Percentiles rank a stretch among this genome's conserved stretches.
These are phyloP conservation scores for Puccinia triticina DNA, from an alignment of 1,284 basidiomycete species.

Conservation along the genomic window DNA sequence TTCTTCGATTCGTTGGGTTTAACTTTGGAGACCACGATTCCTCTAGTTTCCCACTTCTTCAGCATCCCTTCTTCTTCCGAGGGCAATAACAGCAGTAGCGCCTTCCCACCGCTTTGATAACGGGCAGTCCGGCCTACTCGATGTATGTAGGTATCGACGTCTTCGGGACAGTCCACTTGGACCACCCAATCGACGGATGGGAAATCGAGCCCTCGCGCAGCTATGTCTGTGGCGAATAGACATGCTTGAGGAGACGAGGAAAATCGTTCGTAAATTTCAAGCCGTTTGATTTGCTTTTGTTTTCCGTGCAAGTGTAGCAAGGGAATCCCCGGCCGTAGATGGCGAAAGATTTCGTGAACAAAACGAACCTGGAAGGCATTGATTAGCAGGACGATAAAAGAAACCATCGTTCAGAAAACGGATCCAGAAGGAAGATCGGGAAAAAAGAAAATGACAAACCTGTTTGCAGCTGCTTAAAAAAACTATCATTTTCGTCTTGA, in stretches of 20 bases:
- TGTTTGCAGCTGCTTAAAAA: slow-evolving; percentile 96
- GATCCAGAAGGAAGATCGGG: neutral
- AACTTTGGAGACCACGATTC: slow-evolving; percentile 77
- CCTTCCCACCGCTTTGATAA: slow-evolving; percentile 87
- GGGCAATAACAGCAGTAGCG: slow-evolving; percentile 78
- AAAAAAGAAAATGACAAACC: slow-evolving; percentile 57
- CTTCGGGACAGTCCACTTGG: slow-evolving; percentile 95
- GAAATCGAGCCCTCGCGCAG: slow-evolving; percentile 94
- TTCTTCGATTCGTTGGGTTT: slow-evolving; percentile 89
- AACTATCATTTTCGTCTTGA: slow-evolving; percentile 87
- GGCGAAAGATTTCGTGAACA: slow-evolving; percentile 93
- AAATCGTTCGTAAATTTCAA: slow-evolving; percentile 81
- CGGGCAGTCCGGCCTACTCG: slow-evolving; percentile 93
- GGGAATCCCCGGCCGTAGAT: slow-evolving; percentile 88
- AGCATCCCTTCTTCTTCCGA: slow-evolving; percentile 91
- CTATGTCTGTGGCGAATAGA: slow-evolving; percentile 94
- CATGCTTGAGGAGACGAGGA: slow-evolving; percentile 76
- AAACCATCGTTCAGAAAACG: neutral
- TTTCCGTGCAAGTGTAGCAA: slow-evolving; percentile 93
- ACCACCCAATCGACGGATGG: slow-evolving; percentile 96
- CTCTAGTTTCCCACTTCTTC: slow-evolving; percentile 72
- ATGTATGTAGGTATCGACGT: slow-evolving; percentile 97
- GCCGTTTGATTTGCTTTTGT: slow-evolving; percentile 87
- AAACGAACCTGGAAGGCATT: slow-evolving; percentile 71
- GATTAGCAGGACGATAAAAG: neutral